Base-by-base conservation (phyloP, 1,139 yeast species). In the Kodamaea suecica region DNA sequence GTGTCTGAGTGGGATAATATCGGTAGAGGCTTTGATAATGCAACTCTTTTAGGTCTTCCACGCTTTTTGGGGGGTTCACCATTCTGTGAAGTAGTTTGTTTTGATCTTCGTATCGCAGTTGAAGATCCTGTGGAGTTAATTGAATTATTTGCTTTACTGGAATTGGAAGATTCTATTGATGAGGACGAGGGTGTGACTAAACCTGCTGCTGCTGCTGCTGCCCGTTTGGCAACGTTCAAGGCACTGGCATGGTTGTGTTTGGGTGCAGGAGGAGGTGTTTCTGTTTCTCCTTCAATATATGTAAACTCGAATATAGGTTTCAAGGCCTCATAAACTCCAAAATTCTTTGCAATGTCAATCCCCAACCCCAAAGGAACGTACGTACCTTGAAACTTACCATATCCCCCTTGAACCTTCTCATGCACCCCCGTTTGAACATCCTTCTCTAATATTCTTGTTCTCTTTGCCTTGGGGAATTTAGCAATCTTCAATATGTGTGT, bases 331-430 rank as follows among this genome's bases (percentile, higher is more conserved):
- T 70, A 71, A 1, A 90, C 96, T 1, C 76, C 81, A 51, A 85
- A 90, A 49, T 79, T 80, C 33, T 65, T 66, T 2, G 96, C 61
- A 23, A 85, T 63, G 5, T 73, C 70, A 1, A 72, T 73, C 0
- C 90, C 52, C 21, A 83, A 61, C 17, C 74, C 73, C 41, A 76
- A 64, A 0, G 96, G 95, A 15, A 88, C 83, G 87, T 96, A 92
- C 0, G 97, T 86, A 1, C 97, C 97, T 61, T 90, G 97, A 56
- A 85, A 86, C 53, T 87, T 84, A 10, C 97, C 97, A 54, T 88
- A 86, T 0, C 96, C 97, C 30, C 96, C 97, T 61, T 88, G 96
- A 9, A 90, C 92, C 55, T 88, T 90, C 55, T 90, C 97, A 57
- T 87, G 95, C 27, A 69, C 69, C 19, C 95, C 95, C 1, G 80